phyloP scores from a whole-genome alignment of 106 monocot genomes.

The Apostasia shenzhenica region DNA sequence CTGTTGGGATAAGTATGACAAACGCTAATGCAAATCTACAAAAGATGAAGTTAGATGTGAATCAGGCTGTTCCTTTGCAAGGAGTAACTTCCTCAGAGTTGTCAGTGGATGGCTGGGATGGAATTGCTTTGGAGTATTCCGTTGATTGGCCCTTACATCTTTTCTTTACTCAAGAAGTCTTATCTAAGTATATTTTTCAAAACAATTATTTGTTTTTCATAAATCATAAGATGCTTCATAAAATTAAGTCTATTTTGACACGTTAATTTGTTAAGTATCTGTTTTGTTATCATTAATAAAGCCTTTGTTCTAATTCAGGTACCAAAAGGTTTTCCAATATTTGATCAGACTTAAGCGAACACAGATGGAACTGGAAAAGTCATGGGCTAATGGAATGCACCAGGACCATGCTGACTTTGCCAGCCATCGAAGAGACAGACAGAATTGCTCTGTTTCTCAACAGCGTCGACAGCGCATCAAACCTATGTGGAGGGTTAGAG shows the following conservation, averaged over 20 bases:
- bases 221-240: neutral
- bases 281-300: neutral
- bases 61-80: conserved; percentile 22
- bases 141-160: conserved; percentile 89
- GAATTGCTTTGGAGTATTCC: conserved; percentile 86
- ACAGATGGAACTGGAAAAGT: conserved; percentile 97
- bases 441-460: conserved; percentile 32
- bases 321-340: conserved; percentile 85
- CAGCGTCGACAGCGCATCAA: conserved; percentile 32
- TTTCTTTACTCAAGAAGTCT: conserved; percentile 91
- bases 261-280: neutral
- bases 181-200: conserved; percentile 69
- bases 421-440: conserved; percentile 51
- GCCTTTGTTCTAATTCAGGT: conserved; percentile 47
- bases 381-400: conserved; percentile 97
- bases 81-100: conserved; percentile 37
- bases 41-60: conserved; percentile 31
- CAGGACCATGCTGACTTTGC: conserved; percentile 88
- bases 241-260: neutral
- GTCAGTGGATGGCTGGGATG: conserved; percentile 91
- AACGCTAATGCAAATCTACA: conserved; percentile 39
- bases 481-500: conserved; percentile 87
- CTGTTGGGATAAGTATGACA: conserved; percentile 43
- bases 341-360: conserved; percentile 88
- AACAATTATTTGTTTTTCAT: neutral